A percentile compares a stretch with the other conserved stretches of the same genome.
Evolutionary conservation across 1,284 basidiomycete species (phyloP).

Genomic region (Xanthoconium separans): DNA sequence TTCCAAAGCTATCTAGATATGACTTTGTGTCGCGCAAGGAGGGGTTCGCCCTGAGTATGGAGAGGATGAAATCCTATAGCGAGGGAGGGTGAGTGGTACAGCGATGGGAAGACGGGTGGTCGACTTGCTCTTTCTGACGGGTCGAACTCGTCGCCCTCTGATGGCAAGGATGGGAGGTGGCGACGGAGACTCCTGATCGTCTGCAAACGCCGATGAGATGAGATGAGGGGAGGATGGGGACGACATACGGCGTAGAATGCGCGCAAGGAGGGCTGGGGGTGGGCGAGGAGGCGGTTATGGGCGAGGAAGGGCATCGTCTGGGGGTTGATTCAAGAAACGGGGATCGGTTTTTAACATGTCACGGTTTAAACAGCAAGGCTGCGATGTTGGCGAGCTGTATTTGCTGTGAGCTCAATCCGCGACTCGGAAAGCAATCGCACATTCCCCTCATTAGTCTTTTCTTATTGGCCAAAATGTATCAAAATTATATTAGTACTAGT

Average conservation of each 20-base stretch:
- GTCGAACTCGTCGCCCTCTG: slow-evolving; percentile 47
- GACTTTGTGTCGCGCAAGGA: slow-evolving; percentile 88
- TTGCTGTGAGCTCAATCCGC: slow-evolving; percentile 33
- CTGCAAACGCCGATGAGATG: slow-evolving; percentile 30
- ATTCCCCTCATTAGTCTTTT: slow-evolving; percentile 21
- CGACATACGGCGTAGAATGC: slow-evolving; percentile 63
- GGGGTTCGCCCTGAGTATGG: slow-evolving; percentile 91
- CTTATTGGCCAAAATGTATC: background rate
- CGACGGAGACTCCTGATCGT: slow-evolving; percentile 47
- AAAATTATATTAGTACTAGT: no score
- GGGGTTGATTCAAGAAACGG: background rate
- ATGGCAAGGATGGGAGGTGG: slow-evolving; percentile 24
- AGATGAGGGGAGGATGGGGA: background rate
- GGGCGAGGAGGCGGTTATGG: slow-evolving; percentile 15
- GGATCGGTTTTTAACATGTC: slow-evolving; percentile 21
- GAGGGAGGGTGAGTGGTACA: slow-evolving; percentile 5
- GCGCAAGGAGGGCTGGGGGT: slow-evolving; percentile 43
- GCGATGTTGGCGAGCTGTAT: slow-evolving; percentile 23
- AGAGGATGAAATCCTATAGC: slow-evolving; percentile 91
- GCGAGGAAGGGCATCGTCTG: slow-evolving; percentile 5
- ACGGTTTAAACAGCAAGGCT: slow-evolving; percentile 15
- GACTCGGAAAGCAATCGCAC: slow-evolving; percentile 28
- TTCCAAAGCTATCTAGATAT: slow-evolving; percentile 86
- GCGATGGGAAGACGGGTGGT: background rate
- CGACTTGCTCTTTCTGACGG: slow-evolving; percentile 50